Percentiles rank a stretch among this genome's conserved stretches.
Evolutionary conservation across 2,329 filamentous ascomycete genomes (phyloP).

Genomic region (Ceratocystis harringtonii): DNA sequence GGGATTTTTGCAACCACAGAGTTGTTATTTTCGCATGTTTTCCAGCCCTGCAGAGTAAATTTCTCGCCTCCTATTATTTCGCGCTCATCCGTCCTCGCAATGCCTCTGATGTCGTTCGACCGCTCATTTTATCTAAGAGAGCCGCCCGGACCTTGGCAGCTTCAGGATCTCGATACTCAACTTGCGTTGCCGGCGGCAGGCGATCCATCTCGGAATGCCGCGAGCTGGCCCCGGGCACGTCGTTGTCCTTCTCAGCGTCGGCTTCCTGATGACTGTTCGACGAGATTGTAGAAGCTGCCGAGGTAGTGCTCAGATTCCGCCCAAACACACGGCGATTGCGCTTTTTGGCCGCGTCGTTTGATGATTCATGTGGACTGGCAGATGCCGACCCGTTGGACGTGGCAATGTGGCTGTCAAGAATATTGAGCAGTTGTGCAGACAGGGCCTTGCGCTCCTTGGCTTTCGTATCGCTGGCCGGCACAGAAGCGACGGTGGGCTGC

Average conservation of each 20-base stretch:
- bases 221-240: conserved; percentile 9
- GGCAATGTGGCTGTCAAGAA: conserved; percentile 16
- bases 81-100: not conserved
- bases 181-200: conserved; percentile 34
- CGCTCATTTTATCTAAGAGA: conserved; percentile 32
- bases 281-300: conserved; percentile 15
- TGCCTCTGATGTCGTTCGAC: not conserved
- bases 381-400: conserved; percentile 3
- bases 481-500: not conserved
- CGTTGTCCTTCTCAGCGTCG: conserved; percentile 18
- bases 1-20: no score
- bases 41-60: not conserved
- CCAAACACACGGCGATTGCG: conserved; percentile 39
- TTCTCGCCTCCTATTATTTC: not conserved
- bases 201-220: not conserved
- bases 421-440: conserved; percentile 15
- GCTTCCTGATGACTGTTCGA: conserved; percentile 13
- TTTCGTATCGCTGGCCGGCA: not conserved
- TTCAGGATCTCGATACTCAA: conserved; percentile 38
- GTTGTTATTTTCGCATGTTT: no score
- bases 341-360: conserved; percentile 20
- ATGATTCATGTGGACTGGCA: conserved; percentile 18
- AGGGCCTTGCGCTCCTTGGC: conserved; percentile 12
- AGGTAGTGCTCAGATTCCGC: conserved; percentile 43
- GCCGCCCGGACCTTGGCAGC: conserved; percentile 31